Evolutionary conservation across 192 early-diverging fungal genomes (phyloP).

Genomic region (Umbelopsis sp.): DNA sequence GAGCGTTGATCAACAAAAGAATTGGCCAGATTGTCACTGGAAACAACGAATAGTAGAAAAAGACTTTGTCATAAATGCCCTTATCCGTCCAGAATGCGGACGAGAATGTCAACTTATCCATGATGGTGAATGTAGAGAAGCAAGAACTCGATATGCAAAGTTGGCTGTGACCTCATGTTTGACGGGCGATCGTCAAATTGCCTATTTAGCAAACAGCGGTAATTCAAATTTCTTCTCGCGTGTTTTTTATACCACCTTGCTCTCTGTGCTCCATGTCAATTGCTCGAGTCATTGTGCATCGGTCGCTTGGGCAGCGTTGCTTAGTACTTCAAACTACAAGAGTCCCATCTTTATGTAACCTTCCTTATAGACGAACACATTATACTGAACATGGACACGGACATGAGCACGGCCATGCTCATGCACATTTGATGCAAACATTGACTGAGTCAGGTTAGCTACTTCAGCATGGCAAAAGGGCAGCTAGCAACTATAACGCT

Average conservation of each 20-base stretch:
- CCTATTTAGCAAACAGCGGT: not conserved
- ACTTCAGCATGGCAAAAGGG: not conserved
- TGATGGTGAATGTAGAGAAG: not conserved
- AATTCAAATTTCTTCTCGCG: constrained; percentile 10
- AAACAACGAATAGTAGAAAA: constrained; percentile 7
- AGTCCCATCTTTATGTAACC: too few relatives aligned
- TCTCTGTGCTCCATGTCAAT: not conserved
- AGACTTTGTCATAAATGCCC: not conserved
- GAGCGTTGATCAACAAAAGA: not conserved
- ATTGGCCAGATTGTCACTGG: not conserved
- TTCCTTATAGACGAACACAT: constrained; percentile 16
- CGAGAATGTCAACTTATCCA: not conserved
- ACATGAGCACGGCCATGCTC: constrained; percentile 28
- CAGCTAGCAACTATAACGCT: not conserved
- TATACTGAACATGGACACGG: constrained; percentile 28
- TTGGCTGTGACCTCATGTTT: constrained; percentile 3
- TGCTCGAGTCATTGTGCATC: not conserved
- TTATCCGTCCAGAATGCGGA: constrained; percentile 10
- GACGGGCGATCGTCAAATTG: not conserved
- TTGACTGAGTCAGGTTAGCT: constrained; percentile 25
- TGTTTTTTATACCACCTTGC: not conserved
- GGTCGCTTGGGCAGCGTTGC: not conserved
- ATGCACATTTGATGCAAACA: constrained; percentile 26
- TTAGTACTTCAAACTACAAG: not conserved
- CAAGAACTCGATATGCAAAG: not conserved